Percentiles rank a stretch among this genome's conserved stretches.
Conservation (phyloP, 1,284 basidiomycete species). For the Sanghuangporus sanghuang region DNA sequence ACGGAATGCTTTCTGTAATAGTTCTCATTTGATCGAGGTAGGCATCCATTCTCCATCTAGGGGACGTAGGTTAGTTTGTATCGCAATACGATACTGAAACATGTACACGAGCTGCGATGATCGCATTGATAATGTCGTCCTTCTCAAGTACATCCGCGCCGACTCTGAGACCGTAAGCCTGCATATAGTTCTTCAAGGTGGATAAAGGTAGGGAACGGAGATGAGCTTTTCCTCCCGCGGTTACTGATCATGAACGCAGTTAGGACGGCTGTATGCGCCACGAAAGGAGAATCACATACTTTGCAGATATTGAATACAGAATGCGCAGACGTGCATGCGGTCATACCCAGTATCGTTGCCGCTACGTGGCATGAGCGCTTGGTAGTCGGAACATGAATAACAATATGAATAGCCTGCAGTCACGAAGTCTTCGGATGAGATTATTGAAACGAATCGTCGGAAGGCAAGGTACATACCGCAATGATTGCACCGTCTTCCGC, state of each 20-base stretch:
- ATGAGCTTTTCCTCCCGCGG: conserved; percentile 52
- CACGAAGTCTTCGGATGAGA: conserved; percentile 1
- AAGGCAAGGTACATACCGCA: conserved; percentile 48
- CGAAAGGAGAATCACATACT: conserved; percentile 39
- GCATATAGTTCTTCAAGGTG: conserved; percentile 62
- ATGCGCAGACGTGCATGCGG: conserved; percentile 57
- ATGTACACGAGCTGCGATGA: conserved; percentile 52
- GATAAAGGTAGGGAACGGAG: conserved; percentile 50
- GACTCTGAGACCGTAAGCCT: conserved; percentile 60
- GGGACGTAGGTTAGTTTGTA: not conserved
- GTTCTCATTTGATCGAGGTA: conserved; percentile 46
- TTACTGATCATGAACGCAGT: conserved; percentile 40
- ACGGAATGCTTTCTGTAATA: conserved; percentile 63
- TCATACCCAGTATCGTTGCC: conserved; percentile 54
- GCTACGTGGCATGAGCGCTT: conserved; percentile 63
- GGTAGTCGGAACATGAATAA: conserved; percentile 65
- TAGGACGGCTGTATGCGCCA: not conserved
- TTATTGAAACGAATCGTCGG: conserved; percentile 1
- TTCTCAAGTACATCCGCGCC: conserved; percentile 58
- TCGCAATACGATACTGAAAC: not conserved
- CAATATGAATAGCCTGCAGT: conserved; percentile 63
- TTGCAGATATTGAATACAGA: conserved; percentile 62
- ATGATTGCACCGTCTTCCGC: conserved; percentile 65
- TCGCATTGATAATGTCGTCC: conserved; percentile 64
- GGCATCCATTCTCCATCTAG: conserved; percentile 50